Conservation (phyloP, 2,329 filamentous ascomycete genomes). For the Capronia americana region DNA sequence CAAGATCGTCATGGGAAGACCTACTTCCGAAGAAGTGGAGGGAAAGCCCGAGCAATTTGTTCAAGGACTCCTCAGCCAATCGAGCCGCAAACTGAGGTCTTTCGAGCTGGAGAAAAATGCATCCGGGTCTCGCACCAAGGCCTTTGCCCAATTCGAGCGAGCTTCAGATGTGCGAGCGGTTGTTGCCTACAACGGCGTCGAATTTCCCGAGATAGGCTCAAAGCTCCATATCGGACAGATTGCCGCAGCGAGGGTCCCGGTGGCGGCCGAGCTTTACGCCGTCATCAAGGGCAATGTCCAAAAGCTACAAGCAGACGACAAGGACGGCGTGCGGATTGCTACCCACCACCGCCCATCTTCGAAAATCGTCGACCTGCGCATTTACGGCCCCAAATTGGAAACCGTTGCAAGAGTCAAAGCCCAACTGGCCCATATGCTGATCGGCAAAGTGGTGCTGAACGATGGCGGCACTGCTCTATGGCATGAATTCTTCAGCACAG, state of each 20-base stretch:
- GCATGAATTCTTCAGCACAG: conserved; percentile 21
- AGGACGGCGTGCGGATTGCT: conserved; percentile 10
- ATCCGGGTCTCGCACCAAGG: conserved; percentile 10
- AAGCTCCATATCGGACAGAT: conserved; percentile 23
- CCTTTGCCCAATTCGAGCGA: conserved; percentile 14
- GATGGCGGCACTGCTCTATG: conserved; percentile 21
- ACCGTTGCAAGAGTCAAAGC: conserved; percentile 19
- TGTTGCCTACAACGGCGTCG: background rate
- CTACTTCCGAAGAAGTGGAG: conserved; percentile 7
- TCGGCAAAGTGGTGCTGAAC: conserved; percentile 19
- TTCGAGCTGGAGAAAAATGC: conserved; percentile 4
- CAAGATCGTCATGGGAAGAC: conserved; percentile 8
- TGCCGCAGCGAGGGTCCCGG: conserved; percentile 15
- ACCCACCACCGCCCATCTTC: background rate
- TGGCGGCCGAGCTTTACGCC: conserved; percentile 12
- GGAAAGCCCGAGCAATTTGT: conserved; percentile 9
- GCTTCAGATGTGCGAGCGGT: conserved; percentile 6
- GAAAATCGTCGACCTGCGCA: conserved; percentile 12
- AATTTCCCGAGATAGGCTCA: conserved; percentile 16
- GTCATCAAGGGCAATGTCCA: conserved; percentile 10
- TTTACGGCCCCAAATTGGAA: conserved; percentile 11
- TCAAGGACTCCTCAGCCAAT: background rate
- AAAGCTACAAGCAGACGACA: conserved; percentile 16
- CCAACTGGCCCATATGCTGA: conserved; percentile 12
- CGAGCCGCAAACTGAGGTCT: conserved; percentile 9